These are phyloP conservation scores for Volvariella volvacea DNA, from an alignment of 1,284 basidiomycete genomes.

Conservation along the genomic window DNA sequence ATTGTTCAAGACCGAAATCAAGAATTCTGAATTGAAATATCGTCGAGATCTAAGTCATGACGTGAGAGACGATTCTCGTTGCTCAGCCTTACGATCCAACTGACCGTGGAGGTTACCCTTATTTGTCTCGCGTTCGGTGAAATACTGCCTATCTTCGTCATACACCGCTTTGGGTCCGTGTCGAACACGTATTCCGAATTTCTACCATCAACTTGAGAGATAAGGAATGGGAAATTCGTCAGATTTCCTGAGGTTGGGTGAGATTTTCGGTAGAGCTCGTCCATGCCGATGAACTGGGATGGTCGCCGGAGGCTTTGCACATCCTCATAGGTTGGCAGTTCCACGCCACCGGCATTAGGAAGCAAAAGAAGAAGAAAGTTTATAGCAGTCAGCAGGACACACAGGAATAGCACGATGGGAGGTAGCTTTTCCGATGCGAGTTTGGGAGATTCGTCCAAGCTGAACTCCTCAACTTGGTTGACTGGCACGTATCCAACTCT, in stretches of 20 bases:
- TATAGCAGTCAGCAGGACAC: neutral
- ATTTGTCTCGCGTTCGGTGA: conserved; percentile 11
- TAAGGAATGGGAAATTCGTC: conserved; percentile 15
- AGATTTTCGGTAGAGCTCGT: conserved; percentile 14
- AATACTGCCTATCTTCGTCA: conserved; percentile 12
- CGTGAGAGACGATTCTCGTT: conserved; percentile 5
- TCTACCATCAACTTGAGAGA: conserved; percentile 13
- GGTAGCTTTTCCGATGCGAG: too few relatives aligned
- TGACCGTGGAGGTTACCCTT: conserved; percentile 4
- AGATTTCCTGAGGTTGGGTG: conserved; percentile 14
- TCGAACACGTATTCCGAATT: conserved; percentile 11
- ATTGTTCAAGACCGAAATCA: conserved; percentile 18
- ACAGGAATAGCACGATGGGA: too few relatives aligned
- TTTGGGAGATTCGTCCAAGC: too few relatives aligned
- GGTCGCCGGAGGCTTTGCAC: conserved; percentile 16
- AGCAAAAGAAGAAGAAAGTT: neutral
- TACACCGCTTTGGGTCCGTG: conserved; percentile 6
- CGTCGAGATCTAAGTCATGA: conserved; percentile 13
- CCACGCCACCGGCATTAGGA: neutral
- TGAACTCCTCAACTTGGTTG: too few relatives aligned
- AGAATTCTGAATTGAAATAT: conserved; percentile 16
- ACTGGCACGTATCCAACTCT: too few relatives aligned
- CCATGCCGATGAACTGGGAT: conserved; percentile 19
- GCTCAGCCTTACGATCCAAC: neutral
- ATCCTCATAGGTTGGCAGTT: conserved; percentile 5